Percentiles rank a stretch among this genome's conserved stretches.
phyloP scores from a whole-genome alignment of 768 basidiomycete species.

The Tremella mesenterica region DNA sequence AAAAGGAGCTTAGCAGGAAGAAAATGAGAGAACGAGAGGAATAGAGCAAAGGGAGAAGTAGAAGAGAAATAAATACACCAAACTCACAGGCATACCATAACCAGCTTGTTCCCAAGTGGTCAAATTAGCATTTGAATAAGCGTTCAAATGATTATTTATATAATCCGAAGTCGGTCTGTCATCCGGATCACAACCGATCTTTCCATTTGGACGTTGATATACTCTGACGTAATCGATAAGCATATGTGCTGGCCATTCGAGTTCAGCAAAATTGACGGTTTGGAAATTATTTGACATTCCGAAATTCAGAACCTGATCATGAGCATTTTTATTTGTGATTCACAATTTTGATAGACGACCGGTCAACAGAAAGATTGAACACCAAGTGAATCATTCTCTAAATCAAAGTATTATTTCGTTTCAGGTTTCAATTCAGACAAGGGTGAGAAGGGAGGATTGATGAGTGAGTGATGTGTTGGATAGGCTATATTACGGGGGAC shows the following conservation, averaged over 20 bases:
- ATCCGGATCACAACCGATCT: slow-evolving; percentile 68
- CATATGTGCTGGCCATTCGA: slow-evolving; percentile 72
- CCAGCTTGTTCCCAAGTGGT: slow-evolving; percentile 78
- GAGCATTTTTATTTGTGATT: not conserved
- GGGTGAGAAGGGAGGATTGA: too few species aligned
- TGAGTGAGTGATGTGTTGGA: too few species aligned
- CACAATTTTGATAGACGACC: not conserved
- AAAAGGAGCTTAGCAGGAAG: too few species aligned
- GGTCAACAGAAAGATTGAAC: not conserved
- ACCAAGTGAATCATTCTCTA: too few species aligned
- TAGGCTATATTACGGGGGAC: too few species aligned
- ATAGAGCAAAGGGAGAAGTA: too few species aligned
- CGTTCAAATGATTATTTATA: slow-evolving; percentile 50
- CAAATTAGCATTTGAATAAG: slow-evolving; percentile 71
- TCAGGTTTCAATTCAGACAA: too few species aligned
- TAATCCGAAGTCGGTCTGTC: slow-evolving; percentile 71
- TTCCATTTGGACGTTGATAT: slow-evolving; percentile 60
- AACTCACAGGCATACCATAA: slow-evolving; percentile 61
- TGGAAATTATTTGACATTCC: slow-evolving; percentile 45
- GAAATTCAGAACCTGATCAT: slow-evolving; percentile 54
- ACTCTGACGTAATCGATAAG: slow-evolving; percentile 70
- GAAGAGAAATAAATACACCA: too few species aligned
- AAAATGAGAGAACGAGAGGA: too few species aligned
- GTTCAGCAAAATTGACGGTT: slow-evolving; percentile 47
- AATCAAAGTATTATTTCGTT: too few species aligned